These are phyloP conservation scores for Fagus sylvatica DNA, from an alignment of 306 rosid genomes.

Conservation along the genomic window DNA sequence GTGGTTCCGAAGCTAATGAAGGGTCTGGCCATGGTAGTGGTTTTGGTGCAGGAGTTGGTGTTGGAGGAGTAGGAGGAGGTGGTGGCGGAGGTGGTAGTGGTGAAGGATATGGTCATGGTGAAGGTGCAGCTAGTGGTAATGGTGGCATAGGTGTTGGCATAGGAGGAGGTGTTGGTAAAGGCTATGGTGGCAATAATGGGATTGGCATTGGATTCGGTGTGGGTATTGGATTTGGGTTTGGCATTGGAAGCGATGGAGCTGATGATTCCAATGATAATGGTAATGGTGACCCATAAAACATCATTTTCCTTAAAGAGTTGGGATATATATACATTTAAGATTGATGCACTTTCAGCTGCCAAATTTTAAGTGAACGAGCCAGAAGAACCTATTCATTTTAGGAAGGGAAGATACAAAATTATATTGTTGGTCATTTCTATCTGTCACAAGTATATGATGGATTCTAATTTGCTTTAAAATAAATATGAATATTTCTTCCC, in stretches of 20 bases:
- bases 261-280: background rate
- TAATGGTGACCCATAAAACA: constrained; percentile 24
- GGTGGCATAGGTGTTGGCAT: background rate
- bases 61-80: constrained; percentile 5
- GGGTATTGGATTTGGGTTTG: constrained; percentile 57
- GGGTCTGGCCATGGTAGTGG: constrained; percentile 46
- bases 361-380: background rate
- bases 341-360: background rate
- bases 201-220: constrained; percentile 57
- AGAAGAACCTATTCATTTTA: background rate
- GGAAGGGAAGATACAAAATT: background rate
- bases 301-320: too few relatives aligned
- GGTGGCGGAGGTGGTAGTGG: background rate
- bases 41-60: constrained; percentile 33
- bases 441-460: background rate
- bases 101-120: constrained; percentile 28
- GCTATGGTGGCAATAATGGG: constrained; percentile 20
- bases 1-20: background rate
- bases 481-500: background rate
- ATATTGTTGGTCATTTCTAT: background rate
- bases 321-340: background rate
- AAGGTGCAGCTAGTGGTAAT: constrained; percentile 1
- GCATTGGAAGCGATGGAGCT: constrained; percentile 31
- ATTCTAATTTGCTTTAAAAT: background rate
- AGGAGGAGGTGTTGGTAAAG: constrained; percentile 11